These are phyloP conservation scores for Pichia sp. DNA, from an alignment of 1,139 yeast species.

Conservation along the genomic window DNA sequence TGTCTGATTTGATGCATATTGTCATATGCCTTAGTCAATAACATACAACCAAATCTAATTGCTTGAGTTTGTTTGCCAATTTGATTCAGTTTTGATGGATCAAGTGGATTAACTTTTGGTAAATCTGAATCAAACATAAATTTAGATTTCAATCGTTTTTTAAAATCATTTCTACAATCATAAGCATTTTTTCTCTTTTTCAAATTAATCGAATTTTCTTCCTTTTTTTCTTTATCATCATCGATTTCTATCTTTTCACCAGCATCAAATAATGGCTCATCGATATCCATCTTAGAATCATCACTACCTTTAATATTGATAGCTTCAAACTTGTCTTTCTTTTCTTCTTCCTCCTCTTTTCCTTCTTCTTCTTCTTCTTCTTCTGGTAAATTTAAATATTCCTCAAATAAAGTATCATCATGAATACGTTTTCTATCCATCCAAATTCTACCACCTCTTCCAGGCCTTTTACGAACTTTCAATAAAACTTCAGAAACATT, in stretches of 20 bases:
- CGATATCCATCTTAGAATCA: too few relatives aligned
- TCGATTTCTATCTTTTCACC: slow-evolving; percentile 4
- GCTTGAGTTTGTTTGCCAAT: slow-evolving; percentile 85
- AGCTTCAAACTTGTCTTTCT: too few relatives aligned
- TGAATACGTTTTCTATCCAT: slow-evolving; percentile 56
- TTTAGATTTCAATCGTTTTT: slow-evolving; percentile 56
- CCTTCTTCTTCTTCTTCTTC: slow-evolving; percentile 26
- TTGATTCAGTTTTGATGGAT: slow-evolving; percentile 65
- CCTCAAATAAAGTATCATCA: slow-evolving; percentile 38
- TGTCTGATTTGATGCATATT: slow-evolving; percentile 42
- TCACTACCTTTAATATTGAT: too few relatives aligned
- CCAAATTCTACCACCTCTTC: slow-evolving; percentile 65
- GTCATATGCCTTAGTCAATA: slow-evolving; percentile 80
- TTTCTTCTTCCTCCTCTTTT: slow-evolving; percentile 26
- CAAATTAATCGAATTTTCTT: slow-evolving; percentile 22
- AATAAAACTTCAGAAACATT: slow-evolving; percentile 49
- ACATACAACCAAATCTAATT: slow-evolving; percentile 87
- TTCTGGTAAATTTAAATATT: slow-evolving; percentile 31
- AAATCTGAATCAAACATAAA: slow-evolving; percentile 74
- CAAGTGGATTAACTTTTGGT: slow-evolving; percentile 54
- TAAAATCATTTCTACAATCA: slow-evolving; percentile 48
- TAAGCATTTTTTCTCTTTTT: slow-evolving; percentile 39
- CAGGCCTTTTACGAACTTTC: slow-evolving; percentile 68
- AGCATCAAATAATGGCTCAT: slow-evolving; percentile 11
- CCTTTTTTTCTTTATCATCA: slow-evolving; percentile 20